Evolutionary conservation across 2,329 filamentous ascomycete species (phyloP).

Genomic region (Cladobotryum mycophilum): DNA sequence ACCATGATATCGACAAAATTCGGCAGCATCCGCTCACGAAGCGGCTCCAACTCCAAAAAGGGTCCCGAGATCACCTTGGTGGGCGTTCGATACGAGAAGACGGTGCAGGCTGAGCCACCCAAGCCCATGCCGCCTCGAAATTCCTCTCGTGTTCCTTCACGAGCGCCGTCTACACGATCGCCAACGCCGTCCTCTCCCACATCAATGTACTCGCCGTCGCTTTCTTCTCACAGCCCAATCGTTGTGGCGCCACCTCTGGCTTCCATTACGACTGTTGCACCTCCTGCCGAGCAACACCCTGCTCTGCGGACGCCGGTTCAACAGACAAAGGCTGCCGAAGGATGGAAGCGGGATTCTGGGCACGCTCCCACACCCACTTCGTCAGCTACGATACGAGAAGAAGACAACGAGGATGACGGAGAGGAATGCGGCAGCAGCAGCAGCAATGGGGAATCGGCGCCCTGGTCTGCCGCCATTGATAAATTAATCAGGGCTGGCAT

Average conservation of each 20-base stretch:
- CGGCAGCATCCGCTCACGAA: slow-evolving; percentile 38
- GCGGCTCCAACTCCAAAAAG: slow-evolving; percentile 29
- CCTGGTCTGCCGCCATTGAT: background rate
- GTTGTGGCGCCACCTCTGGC: slow-evolving; percentile 24
- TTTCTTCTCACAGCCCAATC: slow-evolving; percentile 21
- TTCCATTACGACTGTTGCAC: slow-evolving; percentile 29
- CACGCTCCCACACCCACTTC: slow-evolving; percentile 37
- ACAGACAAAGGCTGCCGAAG: slow-evolving; percentile 25
- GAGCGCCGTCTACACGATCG: slow-evolving; percentile 13
- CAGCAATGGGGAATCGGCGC: background rate
- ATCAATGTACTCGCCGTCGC: slow-evolving; percentile 13
- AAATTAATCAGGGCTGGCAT: background rate
- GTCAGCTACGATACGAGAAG: slow-evolving; percentile 32
- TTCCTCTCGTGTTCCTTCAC: slow-evolving; percentile 27
- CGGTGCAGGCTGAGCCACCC: slow-evolving; percentile 50
- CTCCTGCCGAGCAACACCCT: slow-evolving; percentile 47
- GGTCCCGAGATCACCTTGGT: slow-evolving; percentile 42
- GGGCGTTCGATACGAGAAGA: slow-evolving; percentile 56
- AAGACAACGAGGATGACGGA: slow-evolving; percentile 34
- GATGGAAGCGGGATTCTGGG: slow-evolving; percentile 51
- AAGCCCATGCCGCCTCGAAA: slow-evolving; percentile 45
- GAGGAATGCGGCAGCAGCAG: slow-evolving; percentile 14
- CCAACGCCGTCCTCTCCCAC: slow-evolving; percentile 14
- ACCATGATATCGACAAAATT: slow-evolving; percentile 25
- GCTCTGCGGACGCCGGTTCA: slow-evolving; percentile 34